These are phyloP conservation scores for Geosmithia morbida DNA, from an alignment of 2,329 filamentous ascomycete genomes.

Conservation along the genomic window DNA sequence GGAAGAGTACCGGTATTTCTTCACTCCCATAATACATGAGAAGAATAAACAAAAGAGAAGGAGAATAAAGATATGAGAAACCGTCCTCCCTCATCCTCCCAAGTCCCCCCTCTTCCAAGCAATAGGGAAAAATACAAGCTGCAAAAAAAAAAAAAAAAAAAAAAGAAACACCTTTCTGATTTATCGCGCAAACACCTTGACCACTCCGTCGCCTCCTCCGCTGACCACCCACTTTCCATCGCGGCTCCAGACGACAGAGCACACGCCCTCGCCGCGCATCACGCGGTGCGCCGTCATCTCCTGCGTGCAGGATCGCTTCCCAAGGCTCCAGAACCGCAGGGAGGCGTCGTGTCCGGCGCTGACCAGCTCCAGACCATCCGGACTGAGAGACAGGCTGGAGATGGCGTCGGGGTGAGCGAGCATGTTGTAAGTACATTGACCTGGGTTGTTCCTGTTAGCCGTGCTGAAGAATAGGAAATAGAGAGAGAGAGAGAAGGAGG, in stretches of 20 bases:
- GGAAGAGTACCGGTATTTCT: not conserved
- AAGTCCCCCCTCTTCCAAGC: not conserved
- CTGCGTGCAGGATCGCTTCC: slow-evolving; percentile 89
- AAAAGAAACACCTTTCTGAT: too few species aligned
- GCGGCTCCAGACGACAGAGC: slow-evolving; percentile 87
- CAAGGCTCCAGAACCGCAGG: slow-evolving; percentile 90
- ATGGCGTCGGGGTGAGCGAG: slow-evolving; percentile 90
- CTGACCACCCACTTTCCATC: slow-evolving; percentile 92
- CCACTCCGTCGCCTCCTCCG: slow-evolving; percentile 85
- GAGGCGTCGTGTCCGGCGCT: slow-evolving; percentile 93
- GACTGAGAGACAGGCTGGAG: slow-evolving; percentile 79
- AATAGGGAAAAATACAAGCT: not conserved
- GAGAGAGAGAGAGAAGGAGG: not conserved
- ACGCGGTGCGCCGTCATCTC: slow-evolving; percentile 86
- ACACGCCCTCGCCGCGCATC: slow-evolving; percentile 94
- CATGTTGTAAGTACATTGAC: slow-evolving; percentile 99
- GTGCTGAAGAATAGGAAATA: not conserved
- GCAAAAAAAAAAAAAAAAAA: too few species aligned
- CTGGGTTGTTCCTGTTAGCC: slow-evolving; percentile 30
- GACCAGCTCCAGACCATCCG: slow-evolving; percentile 86
- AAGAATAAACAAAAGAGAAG: too few species aligned
- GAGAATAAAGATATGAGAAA: too few species aligned
- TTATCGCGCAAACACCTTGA: slow-evolving; percentile 70
- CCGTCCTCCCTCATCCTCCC: not conserved
- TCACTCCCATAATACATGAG: not conserved